Evolutionary conservation across 495 filamentous ascomycete species (phyloP).

Genomic region (Aspergillus sclerotiicarbonarius): DNA sequence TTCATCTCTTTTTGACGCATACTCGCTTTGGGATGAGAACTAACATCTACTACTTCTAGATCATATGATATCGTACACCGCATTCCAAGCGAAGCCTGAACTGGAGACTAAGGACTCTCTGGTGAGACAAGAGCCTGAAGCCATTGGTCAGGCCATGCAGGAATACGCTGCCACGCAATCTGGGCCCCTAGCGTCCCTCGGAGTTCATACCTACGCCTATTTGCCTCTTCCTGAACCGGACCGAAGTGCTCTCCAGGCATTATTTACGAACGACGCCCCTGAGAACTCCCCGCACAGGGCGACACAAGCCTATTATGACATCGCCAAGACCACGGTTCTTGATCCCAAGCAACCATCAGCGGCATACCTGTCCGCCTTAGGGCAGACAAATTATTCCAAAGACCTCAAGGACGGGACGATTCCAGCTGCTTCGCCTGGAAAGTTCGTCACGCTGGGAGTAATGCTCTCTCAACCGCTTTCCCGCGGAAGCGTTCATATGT

Average conservation of each 20-base stretch:
- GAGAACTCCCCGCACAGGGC: conserved; percentile 7
- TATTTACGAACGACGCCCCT: conserved; percentile 7
- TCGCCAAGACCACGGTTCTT: conserved; percentile 5
- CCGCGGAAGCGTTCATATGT: conserved; percentile 8
- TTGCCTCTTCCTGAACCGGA: conserved; percentile 5
- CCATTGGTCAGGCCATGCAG: conserved; percentile 7
- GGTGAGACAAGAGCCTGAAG: conserved; percentile 9
- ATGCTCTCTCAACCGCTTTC: conserved; percentile 9
- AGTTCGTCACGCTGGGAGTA: conserved; percentile 10
- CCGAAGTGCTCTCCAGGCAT: conserved; percentile 5
- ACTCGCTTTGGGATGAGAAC: conserved; percentile 3
- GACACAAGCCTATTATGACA: conserved; percentile 6
- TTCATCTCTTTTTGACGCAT: conserved; percentile 4
- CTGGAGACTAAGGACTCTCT: conserved; percentile 9
- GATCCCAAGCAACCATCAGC: conserved; percentile 8
- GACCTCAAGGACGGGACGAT: conserved; percentile 4
- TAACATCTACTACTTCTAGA: conserved; percentile 6
- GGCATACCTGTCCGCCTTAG: conserved; percentile 8
- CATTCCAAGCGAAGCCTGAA: conserved; percentile 8
- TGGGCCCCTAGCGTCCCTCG: conserved; percentile 5
- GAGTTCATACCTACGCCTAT: conserved; percentile 7
- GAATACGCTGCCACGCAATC: conserved; percentile 8
- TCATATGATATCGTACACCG: conserved; percentile 10
- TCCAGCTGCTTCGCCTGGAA: conserved; percentile 6
- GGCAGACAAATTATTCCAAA: conserved; percentile 8